phyloP scores from a whole-genome alignment of 2,329 filamentous ascomycete genomes.

The Hypomyces rosellus region DNA sequence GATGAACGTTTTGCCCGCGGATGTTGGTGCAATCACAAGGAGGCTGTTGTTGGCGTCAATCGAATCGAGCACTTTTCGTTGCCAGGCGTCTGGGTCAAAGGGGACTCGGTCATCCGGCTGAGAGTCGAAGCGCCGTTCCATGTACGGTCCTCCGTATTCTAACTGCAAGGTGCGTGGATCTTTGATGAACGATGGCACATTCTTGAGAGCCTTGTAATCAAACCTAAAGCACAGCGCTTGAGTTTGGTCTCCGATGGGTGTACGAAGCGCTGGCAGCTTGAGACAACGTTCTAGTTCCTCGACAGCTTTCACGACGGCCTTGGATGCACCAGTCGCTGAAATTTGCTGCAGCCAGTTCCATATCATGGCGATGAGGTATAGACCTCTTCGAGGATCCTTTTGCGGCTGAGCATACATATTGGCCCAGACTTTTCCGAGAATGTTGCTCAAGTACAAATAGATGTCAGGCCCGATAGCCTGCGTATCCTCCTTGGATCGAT shows the following conservation, averaged over 20 bases:
- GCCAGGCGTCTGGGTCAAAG: conserved; percentile 73
- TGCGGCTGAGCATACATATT: neutral
- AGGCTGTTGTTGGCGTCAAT: conserved; percentile 65
- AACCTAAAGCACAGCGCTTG: conserved; percentile 3
- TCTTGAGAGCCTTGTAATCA: neutral
- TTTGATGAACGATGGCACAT: neutral
- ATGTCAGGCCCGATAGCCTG: conserved; percentile 27
- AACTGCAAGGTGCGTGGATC: conserved; percentile 50
- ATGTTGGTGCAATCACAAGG: conserved; percentile 72
- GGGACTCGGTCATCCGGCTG: conserved; percentile 58
- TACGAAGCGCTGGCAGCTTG: neutral
- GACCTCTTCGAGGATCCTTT: conserved; percentile 3
- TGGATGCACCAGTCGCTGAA: conserved; percentile 10
- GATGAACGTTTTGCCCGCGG: conserved; percentile 77
- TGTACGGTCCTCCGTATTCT: conserved; percentile 61
- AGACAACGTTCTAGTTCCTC: conserved; percentile 8
- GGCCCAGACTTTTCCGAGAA: conserved; percentile 19
- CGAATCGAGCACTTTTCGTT: conserved; percentile 64
- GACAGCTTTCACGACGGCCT: conserved; percentile 11
- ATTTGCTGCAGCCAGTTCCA: conserved; percentile 18
- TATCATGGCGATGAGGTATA: conserved; percentile 20
- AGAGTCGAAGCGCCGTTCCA: conserved; percentile 69
- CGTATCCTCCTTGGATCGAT: conserved; percentile 29
- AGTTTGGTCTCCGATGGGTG: neutral
- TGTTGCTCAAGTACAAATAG: conserved; percentile 30